Evolutionary conservation across 208 protist genomes (phyloP).

Genomic region (Leishmania turanica): DNA sequence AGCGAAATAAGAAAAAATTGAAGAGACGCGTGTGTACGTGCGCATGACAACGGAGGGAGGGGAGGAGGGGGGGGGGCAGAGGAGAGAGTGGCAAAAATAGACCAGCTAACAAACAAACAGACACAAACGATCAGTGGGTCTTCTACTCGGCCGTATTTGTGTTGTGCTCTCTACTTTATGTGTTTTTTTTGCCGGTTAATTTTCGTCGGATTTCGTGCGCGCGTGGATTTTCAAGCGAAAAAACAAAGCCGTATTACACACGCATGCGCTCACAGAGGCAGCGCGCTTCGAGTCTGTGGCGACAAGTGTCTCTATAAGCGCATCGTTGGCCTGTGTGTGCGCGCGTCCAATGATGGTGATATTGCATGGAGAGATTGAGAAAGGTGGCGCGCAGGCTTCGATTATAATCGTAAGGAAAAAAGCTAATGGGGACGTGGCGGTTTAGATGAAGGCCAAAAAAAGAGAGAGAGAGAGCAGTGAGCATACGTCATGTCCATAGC

Average conservation of each 20-base stretch:
- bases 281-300: not conserved
- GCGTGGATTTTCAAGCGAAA: not conserved
- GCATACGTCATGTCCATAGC: not conserved
- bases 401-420: slow-evolving; percentile 8
- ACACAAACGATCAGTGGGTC: not conserved
- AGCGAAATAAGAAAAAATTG: not conserved
- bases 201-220: not conserved
- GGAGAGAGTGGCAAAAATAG: slow-evolving; percentile 5
- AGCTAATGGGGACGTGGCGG: not conserved
- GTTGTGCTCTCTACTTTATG: not conserved
- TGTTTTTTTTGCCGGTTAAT: not conserved
- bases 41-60: not conserved
- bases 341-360: too few species aligned
- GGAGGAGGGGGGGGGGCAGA: slow-evolving; percentile 1
- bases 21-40: not conserved
- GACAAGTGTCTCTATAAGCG: not conserved
- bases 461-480: not conserved
- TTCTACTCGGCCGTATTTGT: not conserved
- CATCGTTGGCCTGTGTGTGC: not conserved
- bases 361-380: slow-evolving; percentile 4
- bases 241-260: slow-evolving; percentile 3
- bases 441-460: not conserved
- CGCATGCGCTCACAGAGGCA: not conserved
- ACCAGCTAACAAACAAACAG: not conserved
- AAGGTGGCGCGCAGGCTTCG: not conserved